A percentile compares a stretch with the other conserved stretches of the same genome.
Evolutionary conservation across 306 rosid species (phyloP).

Genomic region (Quercus alba): DNA sequence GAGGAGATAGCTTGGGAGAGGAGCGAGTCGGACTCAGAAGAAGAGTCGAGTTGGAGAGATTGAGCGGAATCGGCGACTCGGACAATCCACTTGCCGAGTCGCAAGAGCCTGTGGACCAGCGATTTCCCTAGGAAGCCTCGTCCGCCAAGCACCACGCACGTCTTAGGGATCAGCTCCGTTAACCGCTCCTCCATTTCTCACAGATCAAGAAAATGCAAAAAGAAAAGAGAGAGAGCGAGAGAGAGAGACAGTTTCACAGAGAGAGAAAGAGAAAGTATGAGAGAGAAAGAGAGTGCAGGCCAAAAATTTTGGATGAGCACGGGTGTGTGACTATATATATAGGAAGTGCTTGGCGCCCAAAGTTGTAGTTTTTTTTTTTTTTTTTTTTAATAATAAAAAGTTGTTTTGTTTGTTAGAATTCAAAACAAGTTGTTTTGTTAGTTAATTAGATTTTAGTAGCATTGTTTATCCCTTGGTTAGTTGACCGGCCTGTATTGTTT

Average conservation of each 20-base stretch:
- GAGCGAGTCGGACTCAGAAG: constrained; percentile 46
- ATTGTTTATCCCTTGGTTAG: too few species aligned
- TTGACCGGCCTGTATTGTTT: too few species aligned
- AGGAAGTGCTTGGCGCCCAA: not conserved
- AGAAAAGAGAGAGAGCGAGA: not conserved
- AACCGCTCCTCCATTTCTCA: constrained; percentile 47
- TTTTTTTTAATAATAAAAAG: not conserved
- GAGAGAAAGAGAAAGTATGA: not conserved
- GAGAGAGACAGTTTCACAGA: not conserved
- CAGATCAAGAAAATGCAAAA: not conserved
- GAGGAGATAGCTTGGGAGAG: constrained; percentile 57
- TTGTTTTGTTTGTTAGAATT: not conserved
- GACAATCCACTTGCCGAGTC: constrained; percentile 66
- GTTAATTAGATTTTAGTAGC: not conserved
- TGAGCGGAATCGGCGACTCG: constrained; percentile 76
- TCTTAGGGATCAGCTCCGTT: constrained; percentile 48
- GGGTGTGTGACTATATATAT: not conserved
- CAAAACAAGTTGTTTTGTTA: not conserved
- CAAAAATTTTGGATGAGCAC: not conserved
- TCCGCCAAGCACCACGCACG: constrained; percentile 83
- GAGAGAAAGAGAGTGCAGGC: not conserved
- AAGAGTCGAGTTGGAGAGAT: constrained; percentile 43
- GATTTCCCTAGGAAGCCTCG: constrained; percentile 74
- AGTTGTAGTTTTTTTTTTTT: not conserved
- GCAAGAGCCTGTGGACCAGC: constrained; percentile 57